phyloP scores from a whole-genome alignment of 163 green algal genomes.

The Chlorella variabilis region DNA sequence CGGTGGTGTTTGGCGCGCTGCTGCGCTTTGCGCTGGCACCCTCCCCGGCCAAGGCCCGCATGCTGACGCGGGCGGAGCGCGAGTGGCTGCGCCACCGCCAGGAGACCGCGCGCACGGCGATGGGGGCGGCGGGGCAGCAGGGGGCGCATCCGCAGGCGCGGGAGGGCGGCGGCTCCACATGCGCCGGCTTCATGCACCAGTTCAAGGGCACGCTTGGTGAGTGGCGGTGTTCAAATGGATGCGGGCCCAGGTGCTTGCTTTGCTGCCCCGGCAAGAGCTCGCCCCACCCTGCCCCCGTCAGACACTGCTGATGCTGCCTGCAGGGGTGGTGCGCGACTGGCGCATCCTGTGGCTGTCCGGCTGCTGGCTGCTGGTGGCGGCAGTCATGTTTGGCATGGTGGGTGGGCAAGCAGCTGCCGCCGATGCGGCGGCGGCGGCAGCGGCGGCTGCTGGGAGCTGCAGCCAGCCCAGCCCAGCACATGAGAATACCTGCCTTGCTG shows the following conservation, averaged over 20 bases:
- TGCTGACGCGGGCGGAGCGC: slow-evolving; percentile 49
- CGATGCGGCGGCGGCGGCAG: background rate
- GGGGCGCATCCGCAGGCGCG: background rate
- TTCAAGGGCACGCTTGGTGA: background rate
- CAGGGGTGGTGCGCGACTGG: slow-evolving; percentile 45
- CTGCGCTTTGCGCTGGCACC: slow-evolving; percentile 44
- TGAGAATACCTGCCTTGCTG: too few relatives aligned
- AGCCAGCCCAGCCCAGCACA: too few relatives aligned
- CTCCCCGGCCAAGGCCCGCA: slow-evolving; percentile 45
- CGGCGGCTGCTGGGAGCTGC: background rate
- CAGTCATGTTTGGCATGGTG: slow-evolving; percentile 42
- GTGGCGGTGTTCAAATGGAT: background rate
- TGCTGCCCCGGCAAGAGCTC: too few relatives aligned
- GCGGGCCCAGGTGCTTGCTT: background rate
- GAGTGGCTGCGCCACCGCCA: slow-evolving; percentile 47
- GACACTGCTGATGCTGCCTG: too few relatives aligned
- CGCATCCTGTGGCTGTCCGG: slow-evolving; percentile 44
- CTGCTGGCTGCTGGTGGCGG: slow-evolving; percentile 40
- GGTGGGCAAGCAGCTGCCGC: background rate
- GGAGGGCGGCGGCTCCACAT: background rate
- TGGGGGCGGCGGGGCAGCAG: background rate
- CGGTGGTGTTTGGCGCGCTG: slow-evolving; percentile 45
- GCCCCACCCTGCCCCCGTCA: background rate
- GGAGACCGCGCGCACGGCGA: slow-evolving; percentile 8
- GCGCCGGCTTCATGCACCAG: background rate